phyloP scores from a whole-genome alignment of 768 basidiomycete genomes.

The Panaeolus cyanescens region DNA sequence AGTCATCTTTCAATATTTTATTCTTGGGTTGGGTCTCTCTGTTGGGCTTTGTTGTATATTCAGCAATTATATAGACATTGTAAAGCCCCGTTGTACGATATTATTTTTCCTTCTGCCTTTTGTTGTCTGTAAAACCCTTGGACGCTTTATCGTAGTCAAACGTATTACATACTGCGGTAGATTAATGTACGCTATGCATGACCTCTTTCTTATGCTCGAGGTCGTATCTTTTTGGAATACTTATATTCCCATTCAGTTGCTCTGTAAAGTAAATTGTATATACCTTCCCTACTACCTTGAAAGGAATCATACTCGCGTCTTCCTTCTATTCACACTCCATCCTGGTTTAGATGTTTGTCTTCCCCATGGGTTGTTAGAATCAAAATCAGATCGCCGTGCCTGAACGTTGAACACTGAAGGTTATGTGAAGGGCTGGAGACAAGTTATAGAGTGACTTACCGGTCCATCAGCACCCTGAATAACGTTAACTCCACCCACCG shows the following conservation, averaged over 20 bases:
- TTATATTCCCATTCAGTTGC: background rate
- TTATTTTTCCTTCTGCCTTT: background rate
- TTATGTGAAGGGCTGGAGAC: background rate
- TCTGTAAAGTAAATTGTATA: background rate
- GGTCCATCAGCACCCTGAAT: background rate
- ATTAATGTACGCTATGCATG: background rate
- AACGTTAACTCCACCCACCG: background rate
- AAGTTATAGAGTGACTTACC: background rate
- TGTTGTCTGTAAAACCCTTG: background rate
- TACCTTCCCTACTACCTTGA: background rate
- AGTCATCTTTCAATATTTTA: background rate
- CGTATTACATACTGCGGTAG: background rate
- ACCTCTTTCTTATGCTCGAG: background rate
- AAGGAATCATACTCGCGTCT: background rate
- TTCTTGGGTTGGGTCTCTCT: background rate
- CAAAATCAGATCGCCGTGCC: no score
- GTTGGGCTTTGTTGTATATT: background rate
- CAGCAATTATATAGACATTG: background rate
- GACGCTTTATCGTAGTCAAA: background rate
- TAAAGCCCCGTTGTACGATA: background rate
- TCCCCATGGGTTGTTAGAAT: background rate
- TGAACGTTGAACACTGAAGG: no score
- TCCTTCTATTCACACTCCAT: background rate
- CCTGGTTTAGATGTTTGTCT: background rate
- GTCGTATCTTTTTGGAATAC: background rate